These are phyloP conservation scores for Letharia columbiana DNA, from an alignment of 495 filamentous ascomycete genomes.

Conservation along the genomic window DNA sequence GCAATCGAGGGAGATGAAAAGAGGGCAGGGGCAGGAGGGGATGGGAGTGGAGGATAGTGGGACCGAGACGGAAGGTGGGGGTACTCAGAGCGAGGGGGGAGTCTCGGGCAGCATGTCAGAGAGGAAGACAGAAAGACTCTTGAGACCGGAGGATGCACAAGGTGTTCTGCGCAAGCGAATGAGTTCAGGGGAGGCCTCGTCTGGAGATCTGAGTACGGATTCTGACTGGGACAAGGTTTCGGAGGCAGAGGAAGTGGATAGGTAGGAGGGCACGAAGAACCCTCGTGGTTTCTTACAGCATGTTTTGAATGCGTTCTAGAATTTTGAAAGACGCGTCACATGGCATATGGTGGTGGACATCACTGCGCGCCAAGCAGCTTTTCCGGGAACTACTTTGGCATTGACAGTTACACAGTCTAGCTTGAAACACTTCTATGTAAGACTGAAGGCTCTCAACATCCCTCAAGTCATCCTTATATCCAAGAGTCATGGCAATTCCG, in stretches of 20 bases:
- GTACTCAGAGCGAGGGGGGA: constrained; percentile 23
- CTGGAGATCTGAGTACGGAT: constrained; percentile 45
- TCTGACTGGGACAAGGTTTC: constrained; percentile 44
- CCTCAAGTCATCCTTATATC: neutral
- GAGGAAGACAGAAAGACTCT: constrained; percentile 7
- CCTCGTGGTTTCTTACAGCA: neutral
- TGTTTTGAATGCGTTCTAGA: neutral
- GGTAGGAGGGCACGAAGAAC: neutral
- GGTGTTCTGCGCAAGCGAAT: constrained; percentile 35
- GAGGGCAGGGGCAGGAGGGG: constrained; percentile 27
- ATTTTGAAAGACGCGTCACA: constrained; percentile 1
- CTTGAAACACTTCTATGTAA: neutral
- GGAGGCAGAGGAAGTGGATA: constrained; percentile 18
- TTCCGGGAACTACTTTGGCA: neutral
- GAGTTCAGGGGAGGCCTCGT: constrained; percentile 39
- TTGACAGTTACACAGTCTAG: neutral
- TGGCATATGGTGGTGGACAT: neutral
- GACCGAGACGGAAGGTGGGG: constrained; percentile 40
- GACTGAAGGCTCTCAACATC: neutral
- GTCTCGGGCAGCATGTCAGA: constrained; percentile 3
- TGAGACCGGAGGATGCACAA: constrained; percentile 26
- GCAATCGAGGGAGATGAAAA: constrained; percentile 38
- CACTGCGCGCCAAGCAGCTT: neutral
- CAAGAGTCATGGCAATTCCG: neutral
- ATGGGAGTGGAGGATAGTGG: constrained; percentile 36